These are phyloP conservation scores for Closterium sp. DNA, from an alignment of 139 green algal species.

Conservation along the genomic window DNA sequence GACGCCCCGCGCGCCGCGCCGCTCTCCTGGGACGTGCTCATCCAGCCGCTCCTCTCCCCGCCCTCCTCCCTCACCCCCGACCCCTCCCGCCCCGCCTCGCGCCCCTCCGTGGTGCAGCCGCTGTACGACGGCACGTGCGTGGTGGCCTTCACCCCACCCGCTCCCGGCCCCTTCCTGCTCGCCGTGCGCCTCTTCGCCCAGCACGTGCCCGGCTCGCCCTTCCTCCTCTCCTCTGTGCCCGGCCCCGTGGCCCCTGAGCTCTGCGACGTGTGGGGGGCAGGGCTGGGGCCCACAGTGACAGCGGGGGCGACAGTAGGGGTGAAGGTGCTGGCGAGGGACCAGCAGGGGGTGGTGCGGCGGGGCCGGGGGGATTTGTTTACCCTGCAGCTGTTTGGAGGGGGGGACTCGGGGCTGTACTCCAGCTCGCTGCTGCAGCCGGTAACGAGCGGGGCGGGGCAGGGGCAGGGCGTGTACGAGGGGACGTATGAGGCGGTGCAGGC, in stretches of 20 bases:
- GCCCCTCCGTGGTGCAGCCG: background rate
- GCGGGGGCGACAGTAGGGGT: background rate
- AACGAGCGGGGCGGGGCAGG: background rate
- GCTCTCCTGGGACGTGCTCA: background rate
- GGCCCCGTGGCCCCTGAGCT: background rate
- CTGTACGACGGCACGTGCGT: background rate
- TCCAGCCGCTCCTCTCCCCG: background rate
- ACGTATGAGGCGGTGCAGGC: background rate
- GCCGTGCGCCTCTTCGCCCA: constrained; percentile 1
- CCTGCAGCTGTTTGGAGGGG: background rate
- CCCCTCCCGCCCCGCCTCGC: background rate
- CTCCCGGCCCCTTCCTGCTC: background rate
- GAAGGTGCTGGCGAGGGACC: constrained; percentile 7
- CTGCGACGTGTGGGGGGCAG: background rate
- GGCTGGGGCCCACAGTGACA: background rate
- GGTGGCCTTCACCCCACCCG: background rate
- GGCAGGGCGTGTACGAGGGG: constrained; percentile 2
- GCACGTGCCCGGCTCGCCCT: background rate
- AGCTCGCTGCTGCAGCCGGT: background rate
- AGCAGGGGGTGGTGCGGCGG: background rate
- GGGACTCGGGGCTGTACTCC: background rate
- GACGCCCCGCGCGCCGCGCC: background rate
- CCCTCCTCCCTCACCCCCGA: background rate
- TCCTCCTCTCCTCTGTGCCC: background rate
- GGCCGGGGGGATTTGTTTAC: background rate